These are phyloP conservation scores for Teunomyces tritomae DNA, from an alignment of 805 yeast species.

Conservation along the genomic window DNA sequence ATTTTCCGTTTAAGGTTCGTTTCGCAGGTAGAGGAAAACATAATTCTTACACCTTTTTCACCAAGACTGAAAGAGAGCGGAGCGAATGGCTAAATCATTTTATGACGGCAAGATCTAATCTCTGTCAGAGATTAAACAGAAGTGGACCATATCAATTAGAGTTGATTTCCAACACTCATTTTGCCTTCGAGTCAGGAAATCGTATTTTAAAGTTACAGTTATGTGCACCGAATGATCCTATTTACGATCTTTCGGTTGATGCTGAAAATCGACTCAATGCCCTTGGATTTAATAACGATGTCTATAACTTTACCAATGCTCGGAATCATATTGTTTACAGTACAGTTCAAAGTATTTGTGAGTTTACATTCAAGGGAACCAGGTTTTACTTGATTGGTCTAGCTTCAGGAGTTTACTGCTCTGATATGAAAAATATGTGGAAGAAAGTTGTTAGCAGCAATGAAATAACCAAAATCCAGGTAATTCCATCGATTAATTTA, in stretches of 20 bases:
- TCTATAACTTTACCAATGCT: conserved; percentile 20
- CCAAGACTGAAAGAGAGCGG: conserved; percentile 49
- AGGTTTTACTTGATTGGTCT: conserved; percentile 58
- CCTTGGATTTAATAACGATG: conserved; percentile 24
- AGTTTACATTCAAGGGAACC: conserved; percentile 45
- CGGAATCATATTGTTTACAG: conserved; percentile 29
- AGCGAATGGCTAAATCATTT: conserved; percentile 57
- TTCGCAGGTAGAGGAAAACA: conserved; percentile 55
- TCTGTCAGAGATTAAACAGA: conserved; percentile 27
- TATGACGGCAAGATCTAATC: conserved; percentile 43
- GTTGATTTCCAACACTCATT: conserved; percentile 55
- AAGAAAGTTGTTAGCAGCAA: conserved; percentile 50
- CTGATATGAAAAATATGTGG: conserved; percentile 52
- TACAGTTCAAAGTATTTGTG: conserved; percentile 41
- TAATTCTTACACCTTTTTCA: conserved; percentile 50
- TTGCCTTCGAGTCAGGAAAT: conserved; percentile 60
- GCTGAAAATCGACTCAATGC: conserved; percentile 18
- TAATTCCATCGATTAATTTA: conserved; percentile 53
- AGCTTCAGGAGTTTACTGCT: conserved; percentile 59
- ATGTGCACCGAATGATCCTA: conserved; percentile 50
- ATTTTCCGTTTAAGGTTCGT: conserved; percentile 51
- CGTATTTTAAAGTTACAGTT: conserved; percentile 52
- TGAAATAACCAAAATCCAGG: conserved; percentile 58
- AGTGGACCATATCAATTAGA: conserved; percentile 55
- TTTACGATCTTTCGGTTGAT: conserved; percentile 32